These are phyloP conservation scores for Dillenia suffruticosa DNA, from an alignment of 164 flowering plant species.

Conservation along the genomic window DNA sequence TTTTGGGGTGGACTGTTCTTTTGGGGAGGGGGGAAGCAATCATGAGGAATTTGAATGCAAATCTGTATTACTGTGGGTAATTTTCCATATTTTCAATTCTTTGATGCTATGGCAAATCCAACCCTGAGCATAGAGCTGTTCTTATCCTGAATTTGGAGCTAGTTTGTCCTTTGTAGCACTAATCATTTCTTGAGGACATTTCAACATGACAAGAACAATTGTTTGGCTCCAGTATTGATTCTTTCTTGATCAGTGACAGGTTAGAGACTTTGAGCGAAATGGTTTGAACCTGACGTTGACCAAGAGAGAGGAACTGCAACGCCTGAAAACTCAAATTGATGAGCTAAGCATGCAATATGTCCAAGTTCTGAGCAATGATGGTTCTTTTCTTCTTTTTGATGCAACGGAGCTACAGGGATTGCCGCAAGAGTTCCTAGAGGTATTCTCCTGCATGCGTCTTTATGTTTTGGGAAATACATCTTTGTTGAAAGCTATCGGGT, in stretches of 20 bases:
- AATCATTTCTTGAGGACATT: neutral
- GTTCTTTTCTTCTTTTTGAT: conserved; percentile 49
- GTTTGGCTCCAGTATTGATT: conserved; percentile 26
- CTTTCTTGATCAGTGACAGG: conserved; percentile 65
- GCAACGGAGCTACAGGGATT: conserved; percentile 77
- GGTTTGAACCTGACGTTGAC: conserved; percentile 80
- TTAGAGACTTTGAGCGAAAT: conserved; percentile 85
- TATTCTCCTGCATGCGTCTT: conserved; percentile 5
- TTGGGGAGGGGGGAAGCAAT: no score
- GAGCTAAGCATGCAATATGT: conserved; percentile 71
- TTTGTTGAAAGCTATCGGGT: no score
- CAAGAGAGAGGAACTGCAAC: conserved; percentile 76
- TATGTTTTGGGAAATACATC: no score
- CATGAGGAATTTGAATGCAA: no score
- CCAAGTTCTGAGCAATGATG: conserved; percentile 66
- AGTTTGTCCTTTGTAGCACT: neutral
- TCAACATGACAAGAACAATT: neutral
- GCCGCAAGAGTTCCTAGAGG: conserved; percentile 81
- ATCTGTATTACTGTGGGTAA: neutral
- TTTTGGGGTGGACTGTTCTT: no score
- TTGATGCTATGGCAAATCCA: neutral
- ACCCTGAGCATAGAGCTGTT: neutral
- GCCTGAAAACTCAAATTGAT: conserved; percentile 62
- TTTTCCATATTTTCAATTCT: neutral
- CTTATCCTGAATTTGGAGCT: neutral